phyloP scores from a whole-genome alignment of 768 basidiomycete species.

The Leccinum longicurvipes region DNA sequence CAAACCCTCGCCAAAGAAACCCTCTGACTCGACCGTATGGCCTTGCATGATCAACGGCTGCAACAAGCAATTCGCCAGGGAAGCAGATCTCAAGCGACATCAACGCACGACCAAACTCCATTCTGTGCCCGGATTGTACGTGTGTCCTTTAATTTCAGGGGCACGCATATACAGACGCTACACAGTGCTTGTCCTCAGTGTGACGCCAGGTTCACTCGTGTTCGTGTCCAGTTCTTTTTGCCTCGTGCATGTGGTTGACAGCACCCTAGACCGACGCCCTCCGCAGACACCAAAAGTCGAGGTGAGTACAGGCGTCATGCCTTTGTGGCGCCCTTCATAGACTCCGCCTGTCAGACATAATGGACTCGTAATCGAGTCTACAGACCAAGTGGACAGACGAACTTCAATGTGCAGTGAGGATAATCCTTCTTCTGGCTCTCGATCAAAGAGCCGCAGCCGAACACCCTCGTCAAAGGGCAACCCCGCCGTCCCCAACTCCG shows the following conservation, averaged over 20 bases:
- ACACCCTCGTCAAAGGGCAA: constrained; percentile 46
- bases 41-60: constrained; percentile 81
- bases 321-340: constrained; percentile 1
- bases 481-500: constrained; percentile 30
- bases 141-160: constrained; percentile 20
- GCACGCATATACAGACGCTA: constrained; percentile 15
- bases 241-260: constrained; percentile 17
- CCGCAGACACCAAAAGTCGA: constrained; percentile 76
- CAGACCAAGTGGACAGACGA: constrained; percentile 22
- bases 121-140: constrained; percentile 70
- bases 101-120: constrained; percentile 78
- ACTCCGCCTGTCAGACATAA: constrained; percentile 45
- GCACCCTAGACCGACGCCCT: constrained; percentile 67
- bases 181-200: constrained; percentile 73
- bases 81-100: constrained; percentile 79
- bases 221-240: constrained; percentile 35
- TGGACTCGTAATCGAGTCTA: constrained; percentile 59
- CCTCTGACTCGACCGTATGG: constrained; percentile 55
- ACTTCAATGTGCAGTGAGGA: constrained; percentile 21
- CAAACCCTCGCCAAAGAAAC: constrained; percentile 53
- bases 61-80: constrained; percentile 77
- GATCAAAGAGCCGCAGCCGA: constrained; percentile 49
- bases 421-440: constrained; percentile 38
- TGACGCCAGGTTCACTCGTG: constrained; percentile 76
- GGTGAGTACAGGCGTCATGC: constrained; percentile 39